Base-by-base conservation (phyloP, 148 eudicot genomes). In the Chenopodium suecicum region DNA sequence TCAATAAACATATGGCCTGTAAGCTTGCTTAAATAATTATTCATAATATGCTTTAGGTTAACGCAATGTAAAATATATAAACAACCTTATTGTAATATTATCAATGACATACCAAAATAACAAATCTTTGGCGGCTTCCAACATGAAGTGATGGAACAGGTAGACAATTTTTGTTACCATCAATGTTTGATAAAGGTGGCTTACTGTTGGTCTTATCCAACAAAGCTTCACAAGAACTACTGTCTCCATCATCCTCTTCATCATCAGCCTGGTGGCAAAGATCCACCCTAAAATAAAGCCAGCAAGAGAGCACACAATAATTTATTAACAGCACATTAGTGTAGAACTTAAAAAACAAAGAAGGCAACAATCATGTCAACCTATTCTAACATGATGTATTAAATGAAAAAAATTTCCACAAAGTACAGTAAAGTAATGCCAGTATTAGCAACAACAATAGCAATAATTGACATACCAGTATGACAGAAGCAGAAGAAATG, bases 201-300 rank as follows among this genome's bases (percentile, higher is more conserved):
- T 88, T 88, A 79, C 80, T 88, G 27, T 80, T 85, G 27, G 82
- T 74, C 84, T 89, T 89, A 75, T 88, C 94, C 80, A 95, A 79
- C 83, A 95, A 86, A 78, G 87, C 81, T 84, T 90, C 91, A 72
- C 50, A 90, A 76, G 92, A 83, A 83, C 90, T 88, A 81, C 83
- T 83, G 63, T 84, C 94, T 67, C 89, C 93, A 34, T 95, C 98
- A 22, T 95, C 97, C 54, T 93, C 97, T 62, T 94, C 95, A 70
- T 95, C 94, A 87, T 90, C 90, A 81, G 89, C 80, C 86, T 93
- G 99, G 87, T 95, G 98, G 88, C 98, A 95, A 79, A 94, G 90
- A 87, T 94, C 98, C 76, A 93, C 91, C 99, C 99, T 95, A 77
- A 86, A 81, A 86, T 80, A 46, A 83, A 80, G 72, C 82, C 75